Evolutionary conservation across 2,329 filamentous ascomycete genomes (phyloP), one percentile per base, ranked within the genome.

Genomic region (Fusarium algeriense): DNA sequence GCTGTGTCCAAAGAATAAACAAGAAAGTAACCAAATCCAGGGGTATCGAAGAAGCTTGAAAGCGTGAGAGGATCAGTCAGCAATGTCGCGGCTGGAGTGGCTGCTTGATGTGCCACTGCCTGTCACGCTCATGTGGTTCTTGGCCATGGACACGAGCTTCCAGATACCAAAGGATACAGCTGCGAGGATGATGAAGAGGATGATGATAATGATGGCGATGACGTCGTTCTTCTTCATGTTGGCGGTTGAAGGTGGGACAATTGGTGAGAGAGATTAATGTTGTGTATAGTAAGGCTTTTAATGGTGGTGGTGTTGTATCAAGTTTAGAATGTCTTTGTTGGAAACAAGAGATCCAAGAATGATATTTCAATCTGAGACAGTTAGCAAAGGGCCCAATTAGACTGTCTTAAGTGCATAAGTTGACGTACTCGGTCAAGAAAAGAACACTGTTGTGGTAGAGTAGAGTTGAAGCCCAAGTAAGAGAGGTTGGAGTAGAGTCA

Each of bases 131-230:
- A 85, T 81, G 61, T 81, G 81, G 53, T 74, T 75, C 61, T 87
- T 81, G 23, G 85, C 88, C 32, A 85, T 80, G 71, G 85, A 84
- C 53, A 91, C 89, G 12, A 91, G 81, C 64, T 85, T 84, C 81
- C 88, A 91, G 79, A 91, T 91, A 67, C 88, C 89, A 74, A 90
- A 90, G 11, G 87, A 85, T 60, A 91, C 88, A 64, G 83, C 81
- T 58, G 88, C 88, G 50, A 91, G 85, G 52, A 91, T 81, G 76
- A 89, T 79, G 82, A 91, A 91, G 73, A 91, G 85, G 60, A 91
- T 79, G 79, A 91, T 91, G 80, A 91, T 87, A 78, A 91, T 91
- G 79, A 91, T 84, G 74, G 89, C 89, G 80, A 91, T 91, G 76
- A 88, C 87, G 80, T 91, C 86, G 86, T 91, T 91, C 82, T 86